Evolutionary conservation across 208 protist species (phyloP).

Genomic region (Trypanosoma vivax): DNA sequence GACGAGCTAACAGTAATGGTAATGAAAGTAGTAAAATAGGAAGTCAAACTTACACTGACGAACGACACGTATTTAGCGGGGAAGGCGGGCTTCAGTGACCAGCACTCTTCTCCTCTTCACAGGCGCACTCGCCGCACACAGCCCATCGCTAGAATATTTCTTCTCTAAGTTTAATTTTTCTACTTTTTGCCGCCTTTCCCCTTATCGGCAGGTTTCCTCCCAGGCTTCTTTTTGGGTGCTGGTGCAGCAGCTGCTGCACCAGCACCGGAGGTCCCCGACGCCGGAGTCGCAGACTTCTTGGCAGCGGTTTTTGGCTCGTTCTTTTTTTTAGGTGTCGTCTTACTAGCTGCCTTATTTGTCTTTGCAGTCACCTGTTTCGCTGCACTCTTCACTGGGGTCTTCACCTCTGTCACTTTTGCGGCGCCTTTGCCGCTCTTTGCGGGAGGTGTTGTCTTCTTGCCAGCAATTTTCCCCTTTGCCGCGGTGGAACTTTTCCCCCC

Average conservation of each 20-base stretch:
- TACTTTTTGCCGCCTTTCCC: not conserved
- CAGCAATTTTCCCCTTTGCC: not conserved
- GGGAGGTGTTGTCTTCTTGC: not conserved
- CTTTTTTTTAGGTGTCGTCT: slow-evolving; percentile 19
- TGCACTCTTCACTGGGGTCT: slow-evolving; percentile 13
- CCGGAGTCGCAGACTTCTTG: no score
- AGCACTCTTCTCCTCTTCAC: no score
- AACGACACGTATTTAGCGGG: no score
- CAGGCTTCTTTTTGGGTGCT: not conserved
- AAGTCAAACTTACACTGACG: no score
- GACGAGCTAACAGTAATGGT: no score
- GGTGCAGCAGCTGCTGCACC: no score
- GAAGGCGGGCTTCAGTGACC: no score
- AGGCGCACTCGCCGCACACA: no score
- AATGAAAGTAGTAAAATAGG: no score
- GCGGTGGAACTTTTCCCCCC: slow-evolving; percentile 2
- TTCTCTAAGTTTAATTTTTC: not conserved
- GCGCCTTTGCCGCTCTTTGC: slow-evolving; percentile 13
- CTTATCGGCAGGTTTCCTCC: slow-evolving; percentile 1
- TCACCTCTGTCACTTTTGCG: slow-evolving; percentile 17
- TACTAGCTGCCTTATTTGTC: slow-evolving; percentile 25
- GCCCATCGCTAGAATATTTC: no score
- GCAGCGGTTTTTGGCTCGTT: no score
- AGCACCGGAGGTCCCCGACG: no score
- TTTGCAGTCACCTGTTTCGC: slow-evolving; percentile 34